Evolutionary conservation across 2,329 filamentous ascomycete species (phyloP), one percentile per base, ranked within the genome.

Genomic region (Remersonia thermophila): DNA sequence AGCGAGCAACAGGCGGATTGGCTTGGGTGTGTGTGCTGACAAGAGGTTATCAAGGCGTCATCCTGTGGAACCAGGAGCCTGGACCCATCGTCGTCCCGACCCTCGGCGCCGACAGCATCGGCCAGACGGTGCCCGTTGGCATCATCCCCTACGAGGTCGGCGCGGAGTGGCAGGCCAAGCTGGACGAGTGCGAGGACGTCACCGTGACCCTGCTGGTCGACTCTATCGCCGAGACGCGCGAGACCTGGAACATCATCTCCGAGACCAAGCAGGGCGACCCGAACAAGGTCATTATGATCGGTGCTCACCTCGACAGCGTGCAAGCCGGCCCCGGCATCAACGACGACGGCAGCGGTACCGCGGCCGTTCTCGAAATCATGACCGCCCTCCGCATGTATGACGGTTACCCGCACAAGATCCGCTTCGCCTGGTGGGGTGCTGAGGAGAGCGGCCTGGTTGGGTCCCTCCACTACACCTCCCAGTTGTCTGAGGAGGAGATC

Each of bases 51-150:
- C 14, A 4, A 6, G 15, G 42, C 5, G 62, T 67, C 1, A 55
- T 82, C 20, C 62, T 82, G 33, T 79, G 76, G 52, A 73, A 82
- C 62, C 75, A 80, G 43, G 60, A 56, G 52, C 20, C 54, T 53
- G 69, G 66, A 3, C 44, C 34, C 3, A 33, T 37, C 32, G 42
- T 51, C 7, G 55, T 57, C 30, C 70, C 67, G n/a, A 74, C 69
- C 1, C 55, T 76, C 3, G 65, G 65, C 20, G 55, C 54, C 2
- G 47, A 49, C 8, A 51, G 46, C 34, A 46, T 49, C 30, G 50
- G 49, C 1, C 35, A 40, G 35, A 33, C 46, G 2, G 35, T 50
- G 15, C 45, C 53, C 8, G 46, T 44, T 2, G 53, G 46, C 11
- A 44, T 55, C 28, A 49, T 53, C 16, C 46, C 51, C 9, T 43